A percentile compares a stretch with the other conserved stretches of the same genome.
phyloP scores from a whole-genome alignment of 306 rosid species.

The Mucuna pruriens region DNA sequence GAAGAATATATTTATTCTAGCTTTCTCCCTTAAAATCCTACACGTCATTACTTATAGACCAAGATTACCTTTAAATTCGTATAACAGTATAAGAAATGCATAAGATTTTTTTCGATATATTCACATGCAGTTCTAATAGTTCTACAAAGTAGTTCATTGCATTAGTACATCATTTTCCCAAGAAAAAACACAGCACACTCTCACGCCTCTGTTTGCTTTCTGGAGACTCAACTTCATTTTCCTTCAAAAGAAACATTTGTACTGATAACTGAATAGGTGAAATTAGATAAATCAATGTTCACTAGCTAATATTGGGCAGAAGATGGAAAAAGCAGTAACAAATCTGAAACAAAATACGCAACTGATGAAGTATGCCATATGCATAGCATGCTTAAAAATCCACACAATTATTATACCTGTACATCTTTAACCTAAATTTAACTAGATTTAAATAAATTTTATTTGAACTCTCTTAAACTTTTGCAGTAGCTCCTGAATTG shows the following conservation, averaged over 20 bases:
- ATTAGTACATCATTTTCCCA: not conserved
- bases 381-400: not conserved
- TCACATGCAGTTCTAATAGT: not conserved
- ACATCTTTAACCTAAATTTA: not conserved
- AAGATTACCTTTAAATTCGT: not conserved
- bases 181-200: constrained; percentile 32
- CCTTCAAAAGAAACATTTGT: constrained; percentile 1
- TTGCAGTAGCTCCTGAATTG: not conserved
- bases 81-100: not conserved
- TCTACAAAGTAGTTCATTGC: not conserved
- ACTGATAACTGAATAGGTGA: constrained; percentile 3
- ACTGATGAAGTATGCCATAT: not conserved
- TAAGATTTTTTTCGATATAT: not conserved
- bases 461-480: not conserved
- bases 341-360: not conserved
- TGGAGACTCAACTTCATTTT: constrained; percentile 1
- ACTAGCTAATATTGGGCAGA: not conserved
- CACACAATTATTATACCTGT: not conserved
- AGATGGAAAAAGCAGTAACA: not conserved
- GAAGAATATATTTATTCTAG: not conserved
- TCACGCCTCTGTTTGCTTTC: constrained; percentile 23
- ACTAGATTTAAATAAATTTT: not conserved
- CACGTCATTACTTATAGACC: not conserved
- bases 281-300: constrained; percentile 1
- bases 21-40: not conserved